phyloP scores from a whole-genome alignment of 2,329 filamentous ascomycete genomes.

The Incumbomyces delicatus region DNA sequence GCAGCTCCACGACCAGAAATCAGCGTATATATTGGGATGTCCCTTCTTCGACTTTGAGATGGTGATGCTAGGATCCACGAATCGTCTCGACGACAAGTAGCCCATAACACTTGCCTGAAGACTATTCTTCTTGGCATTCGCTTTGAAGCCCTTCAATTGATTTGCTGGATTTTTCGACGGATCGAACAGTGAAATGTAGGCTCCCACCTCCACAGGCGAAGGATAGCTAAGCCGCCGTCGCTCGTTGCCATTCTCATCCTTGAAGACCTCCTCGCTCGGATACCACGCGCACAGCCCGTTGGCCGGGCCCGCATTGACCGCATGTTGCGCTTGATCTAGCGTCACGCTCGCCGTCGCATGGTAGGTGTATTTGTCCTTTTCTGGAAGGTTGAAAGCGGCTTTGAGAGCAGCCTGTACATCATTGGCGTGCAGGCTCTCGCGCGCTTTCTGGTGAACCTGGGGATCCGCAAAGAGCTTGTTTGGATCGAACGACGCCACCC shows the following conservation, averaged over 20 bases:
- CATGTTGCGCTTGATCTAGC: slow-evolving; percentile 40
- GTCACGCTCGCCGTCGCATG: slow-evolving; percentile 43
- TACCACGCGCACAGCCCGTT: slow-evolving; percentile 45
- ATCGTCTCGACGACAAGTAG: slow-evolving; percentile 48
- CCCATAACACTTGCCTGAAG: slow-evolving; percentile 48
- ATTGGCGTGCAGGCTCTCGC: slow-evolving; percentile 28
- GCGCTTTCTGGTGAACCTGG: slow-evolving; percentile 29
- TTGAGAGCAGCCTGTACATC: slow-evolving; percentile 39
- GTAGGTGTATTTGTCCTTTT: slow-evolving; percentile 40
- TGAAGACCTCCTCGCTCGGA: slow-evolving; percentile 10
- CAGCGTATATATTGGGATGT: slow-evolving; percentile 55
- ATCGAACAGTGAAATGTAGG: slow-evolving; percentile 59
- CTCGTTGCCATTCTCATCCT: slow-evolving; percentile 7
- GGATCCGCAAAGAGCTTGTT: slow-evolving; percentile 24
- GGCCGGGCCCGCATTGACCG: slow-evolving; percentile 37
- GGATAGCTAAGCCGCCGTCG: slow-evolving; percentile 34
- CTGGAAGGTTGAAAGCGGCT: slow-evolving; percentile 38
- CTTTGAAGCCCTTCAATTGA: slow-evolving; percentile 51
- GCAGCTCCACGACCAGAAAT: slow-evolving; percentile 58
- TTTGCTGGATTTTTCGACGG: slow-evolving; percentile 50
- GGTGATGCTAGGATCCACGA: slow-evolving; percentile 26
- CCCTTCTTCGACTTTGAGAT: slow-evolving; percentile 33
- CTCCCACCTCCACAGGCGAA: slow-evolving; percentile 48
- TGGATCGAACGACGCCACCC: neutral
- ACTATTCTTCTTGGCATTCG: slow-evolving; percentile 58